Percentiles rank a stretch among this genome's conserved stretches.
phyloP scores from a whole-genome alignment of 106 monocot species.

The Phalaenopsis aphrodite region DNA sequence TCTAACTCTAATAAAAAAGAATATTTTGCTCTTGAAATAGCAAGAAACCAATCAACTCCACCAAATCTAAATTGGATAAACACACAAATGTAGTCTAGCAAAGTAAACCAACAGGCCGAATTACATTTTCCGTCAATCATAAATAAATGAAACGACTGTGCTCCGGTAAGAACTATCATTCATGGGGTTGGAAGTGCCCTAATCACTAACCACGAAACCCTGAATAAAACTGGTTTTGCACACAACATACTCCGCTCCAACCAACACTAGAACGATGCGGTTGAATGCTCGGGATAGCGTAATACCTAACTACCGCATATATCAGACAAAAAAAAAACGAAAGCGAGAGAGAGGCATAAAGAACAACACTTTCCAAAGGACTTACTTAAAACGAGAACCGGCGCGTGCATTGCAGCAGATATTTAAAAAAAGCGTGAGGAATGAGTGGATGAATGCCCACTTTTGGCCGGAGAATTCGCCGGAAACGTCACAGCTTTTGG shows the following conservation, averaged over 20 bases:
- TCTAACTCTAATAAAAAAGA: not conserved
- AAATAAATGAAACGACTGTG: not conserved
- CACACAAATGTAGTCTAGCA: not conserved
- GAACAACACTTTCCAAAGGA: not conserved
- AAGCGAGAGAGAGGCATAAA: not conserved
- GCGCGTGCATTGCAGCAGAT: slow-evolving; percentile 51
- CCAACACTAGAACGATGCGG: not conserved
- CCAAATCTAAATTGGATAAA: not conserved
- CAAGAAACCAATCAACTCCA: not conserved
- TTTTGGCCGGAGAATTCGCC: not conserved
- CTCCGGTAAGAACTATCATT: not conserved
- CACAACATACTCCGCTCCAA: not conserved
- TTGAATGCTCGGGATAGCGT: not conserved
- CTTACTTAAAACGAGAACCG: slow-evolving; percentile 89
- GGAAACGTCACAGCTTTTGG: not conserved
- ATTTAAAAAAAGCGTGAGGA: not conserved
- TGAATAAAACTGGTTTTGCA: not conserved
- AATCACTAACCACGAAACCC: not conserved
- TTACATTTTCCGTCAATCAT: not conserved
- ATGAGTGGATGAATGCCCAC: not conserved
- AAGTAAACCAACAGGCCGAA: not conserved
- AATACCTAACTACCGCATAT: not conserved
- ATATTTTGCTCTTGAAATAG: not conserved
- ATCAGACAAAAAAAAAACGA: not conserved
- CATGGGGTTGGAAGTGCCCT: not conserved